Evolutionary conservation across 2,329 filamentous ascomycete genomes (phyloP), one percentile per base, ranked within the genome.

Genomic region (Arthrobotrys pseudoclavata): DNA sequence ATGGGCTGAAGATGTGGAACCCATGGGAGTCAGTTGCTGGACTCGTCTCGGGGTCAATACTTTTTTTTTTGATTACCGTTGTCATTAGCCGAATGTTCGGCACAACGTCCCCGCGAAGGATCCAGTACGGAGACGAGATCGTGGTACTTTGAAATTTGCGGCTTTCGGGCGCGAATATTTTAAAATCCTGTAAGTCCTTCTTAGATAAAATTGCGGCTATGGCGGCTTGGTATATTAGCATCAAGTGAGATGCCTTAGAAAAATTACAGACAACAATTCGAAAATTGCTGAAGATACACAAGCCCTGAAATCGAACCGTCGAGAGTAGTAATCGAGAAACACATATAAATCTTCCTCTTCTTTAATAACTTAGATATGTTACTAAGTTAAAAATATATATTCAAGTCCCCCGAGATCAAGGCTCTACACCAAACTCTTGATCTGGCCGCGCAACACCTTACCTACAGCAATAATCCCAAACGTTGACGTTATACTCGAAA

Each of bases 1-100:
- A 63, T 63, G 40, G 20, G 29, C 29, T 50, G 4, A 13, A 24
- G 9, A 50, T 24, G 48, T 31, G 57, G 57, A 40, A n/a, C 29
- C 29, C 37, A 40, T 40, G 37, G 37, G 22, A 40, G 2, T 20
- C 29, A 29, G 37, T 15, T 68, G 9, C 22, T 29, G 7, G 15
- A 48, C 71, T 69, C 71, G 71, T 76, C 71, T 76, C 71, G 71
- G 55, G 47, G 71, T 12, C 22, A 4, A 26, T 13, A 34, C 6
- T 61, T 6, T 20, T 12, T 6, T n/a, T 20, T 52, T 31, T 34
- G 18, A 26, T n/a, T 71, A 47, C 68, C 68, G 69, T 42, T 40
- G 24, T 10, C 37, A 61, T 18, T 53, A 66, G 50, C 69, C 69
- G 69, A 61, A 24, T n/a, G 34, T 47, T n/a, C 4, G n/a, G 12